Base-by-base conservation (phyloP, 345 rosid genomes). In the Acer negundo region DNA sequence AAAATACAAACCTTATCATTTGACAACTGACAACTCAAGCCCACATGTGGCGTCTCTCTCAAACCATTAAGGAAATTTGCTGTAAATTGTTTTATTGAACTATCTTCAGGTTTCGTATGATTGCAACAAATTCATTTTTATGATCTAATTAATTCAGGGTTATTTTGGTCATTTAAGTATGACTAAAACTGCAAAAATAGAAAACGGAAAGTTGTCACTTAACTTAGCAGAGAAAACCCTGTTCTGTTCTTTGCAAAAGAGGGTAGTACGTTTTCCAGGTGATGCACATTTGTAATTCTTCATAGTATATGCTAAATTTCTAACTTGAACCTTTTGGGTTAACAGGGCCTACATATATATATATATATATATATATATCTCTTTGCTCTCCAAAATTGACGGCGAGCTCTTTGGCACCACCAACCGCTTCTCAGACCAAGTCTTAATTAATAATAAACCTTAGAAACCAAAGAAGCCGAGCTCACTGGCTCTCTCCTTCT, bases 401-500 rank as follows among this genome's bases (percentile, higher is more conserved):
- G 23, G 73, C 67, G 46, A 53, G 46, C 78, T 78, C 71, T 10
- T 51, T 12, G 56, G 61, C 44, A 24, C 77, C 59, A 58, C 79
- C 73, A 55, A 67, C 77, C 46, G 4, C 40, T 9, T 16, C 40
- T 46, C 38, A 75, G 35, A 75, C 17, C 55, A 53, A 6, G 15
- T 5, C 67, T 1, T 22, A 2, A 70, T 1, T 22, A 2, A 70
- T n/a, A 46, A 28, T 28, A 28, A 28, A 72, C 55, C 67, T 79
- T 81, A 93, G 85, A 93, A 91, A 42, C 97, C 97, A 13, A 91
- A 93, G 92, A 93, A 88, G 64, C 97, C 97, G 26, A 93, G 97
- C 77, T 93, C 97, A 63, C 91, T 91, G 15, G 95, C 97, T 77
- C 86, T 91, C 82, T 92, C 97, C 88, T 93, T 93, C 84, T 93